phyloP scores from a whole-genome alignment of 345 rosid species.

The Populus pruinosa region DNA sequence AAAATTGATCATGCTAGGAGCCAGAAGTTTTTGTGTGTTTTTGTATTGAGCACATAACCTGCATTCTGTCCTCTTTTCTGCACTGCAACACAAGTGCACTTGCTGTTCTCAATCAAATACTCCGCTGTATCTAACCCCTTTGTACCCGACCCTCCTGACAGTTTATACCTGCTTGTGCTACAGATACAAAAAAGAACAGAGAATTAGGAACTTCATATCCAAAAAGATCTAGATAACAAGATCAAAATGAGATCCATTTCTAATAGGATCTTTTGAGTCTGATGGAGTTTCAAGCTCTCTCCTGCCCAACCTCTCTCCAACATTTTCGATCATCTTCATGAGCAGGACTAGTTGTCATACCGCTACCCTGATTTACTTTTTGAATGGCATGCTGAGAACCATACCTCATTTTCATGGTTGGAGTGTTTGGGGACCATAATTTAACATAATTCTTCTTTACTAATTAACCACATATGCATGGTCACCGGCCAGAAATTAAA shows the following conservation, averaged over 20 bases:
- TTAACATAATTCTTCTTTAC: no score
- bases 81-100: slow-evolving; percentile 77
- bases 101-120: slow-evolving; percentile 75
- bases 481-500: no score
- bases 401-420: no score
- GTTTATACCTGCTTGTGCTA: slow-evolving; percentile 32
- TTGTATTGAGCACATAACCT: slow-evolving; percentile 84
- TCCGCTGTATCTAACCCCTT: slow-evolving; percentile 67
- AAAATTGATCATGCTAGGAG: slow-evolving; percentile 56
- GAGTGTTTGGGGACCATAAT: no score
- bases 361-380: no score
- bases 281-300: background rate
- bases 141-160: slow-evolving; percentile 50
- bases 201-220: background rate
- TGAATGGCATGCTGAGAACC: no score
- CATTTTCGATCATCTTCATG: background rate
- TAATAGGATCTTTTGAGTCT: background rate
- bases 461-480: no score
- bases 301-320: background rate
- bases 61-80: slow-evolving; percentile 77
- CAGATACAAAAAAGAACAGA: background rate
- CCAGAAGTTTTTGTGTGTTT: slow-evolving; percentile 85
- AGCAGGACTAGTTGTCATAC: background rate
- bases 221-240: background rate
- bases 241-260: background rate